Percentiles rank a stretch among this genome's conserved stretches.
phyloP scores from a whole-genome alignment of 1,139 yeast genomes.

The Scheffersomyces lignicola region DNA sequence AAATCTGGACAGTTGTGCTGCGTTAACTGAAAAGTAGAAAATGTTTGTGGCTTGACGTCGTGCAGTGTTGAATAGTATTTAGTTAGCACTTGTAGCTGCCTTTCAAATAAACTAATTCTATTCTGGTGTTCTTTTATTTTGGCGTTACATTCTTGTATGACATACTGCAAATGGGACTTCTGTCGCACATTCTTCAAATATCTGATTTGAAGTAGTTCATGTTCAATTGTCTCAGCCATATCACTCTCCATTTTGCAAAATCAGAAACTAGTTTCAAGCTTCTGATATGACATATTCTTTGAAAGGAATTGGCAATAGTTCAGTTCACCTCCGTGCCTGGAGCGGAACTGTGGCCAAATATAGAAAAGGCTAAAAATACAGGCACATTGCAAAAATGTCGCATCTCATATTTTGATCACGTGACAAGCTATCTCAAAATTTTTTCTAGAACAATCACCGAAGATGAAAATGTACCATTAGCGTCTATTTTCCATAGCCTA shows the following conservation, averaged over 20 bases:
- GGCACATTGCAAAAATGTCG: background rate
- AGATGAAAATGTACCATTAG: background rate
- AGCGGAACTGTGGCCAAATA: too few relatives aligned
- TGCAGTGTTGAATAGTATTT: background rate
- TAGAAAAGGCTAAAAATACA: too few relatives aligned
- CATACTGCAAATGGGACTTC: background rate
- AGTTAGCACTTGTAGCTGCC: background rate
- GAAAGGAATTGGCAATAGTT: too few relatives aligned
- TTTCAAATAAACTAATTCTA: background rate
- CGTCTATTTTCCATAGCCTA: too few relatives aligned
- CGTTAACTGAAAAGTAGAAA: background rate
- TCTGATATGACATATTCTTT: too few relatives aligned
- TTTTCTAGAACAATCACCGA: slow-evolving; percentile 1
- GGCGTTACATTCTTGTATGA: background rate
- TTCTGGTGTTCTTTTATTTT: background rate
- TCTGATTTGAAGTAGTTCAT: too few relatives aligned
- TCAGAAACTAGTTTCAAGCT: too few relatives aligned
- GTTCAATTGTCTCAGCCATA: too few relatives aligned
- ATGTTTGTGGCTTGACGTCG: background rate
- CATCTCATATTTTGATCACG: slow-evolving; percentile 1
- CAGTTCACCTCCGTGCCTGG: too few relatives aligned
- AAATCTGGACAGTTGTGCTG: slow-evolving; percentile 1
- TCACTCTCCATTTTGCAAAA: too few relatives aligned
- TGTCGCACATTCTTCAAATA: too few relatives aligned
- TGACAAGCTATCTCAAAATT: background rate